Base-by-base conservation (phyloP, 192 early-diverging fungal genomes). In the Haplosporangium gracile region DNA sequence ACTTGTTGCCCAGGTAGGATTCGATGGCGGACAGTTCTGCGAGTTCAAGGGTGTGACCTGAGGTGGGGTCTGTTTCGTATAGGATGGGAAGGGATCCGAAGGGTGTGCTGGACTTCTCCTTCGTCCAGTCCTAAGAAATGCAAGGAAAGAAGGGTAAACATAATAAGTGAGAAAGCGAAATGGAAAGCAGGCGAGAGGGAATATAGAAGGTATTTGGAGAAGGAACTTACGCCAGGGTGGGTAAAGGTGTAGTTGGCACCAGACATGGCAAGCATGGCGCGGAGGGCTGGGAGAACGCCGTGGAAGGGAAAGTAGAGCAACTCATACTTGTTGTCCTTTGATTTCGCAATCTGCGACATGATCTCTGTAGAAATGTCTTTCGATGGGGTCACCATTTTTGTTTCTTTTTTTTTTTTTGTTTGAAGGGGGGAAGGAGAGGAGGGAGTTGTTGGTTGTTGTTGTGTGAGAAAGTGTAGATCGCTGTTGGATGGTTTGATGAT, bases 1-100 rank as follows among this genome's bases (percentile, higher is more conserved):
- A 75, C 75, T 88, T 90, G 47, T 65, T 36, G 15, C 88, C 90
- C 0, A 92, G 76, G 51, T 89, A 91, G n/a, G 79, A 83, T 63
- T 90, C 90, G 40, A 92, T 90, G 4, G 86, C 88, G 1, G 42
- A 34, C 5, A 90, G 82, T 13, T 93, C 90, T 49, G 85, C 74
- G 0, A 93, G 79, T 20, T 84, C 78, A 71, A 90, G 89, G 43
- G 78, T 82, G 26, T 77, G 75, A 8, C 83, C 75, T 1, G 60
- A 32, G 4, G 83, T 73, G 22, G 73, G 24, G 22, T 49, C 60
- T 10, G 72, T 84, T 49, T 90, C 89, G 22, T 89, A 80, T 6
- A 93, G 78, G 13, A 90, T 88, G 4, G 92, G 92, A 20, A 93
- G 77, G 74, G 82, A 65, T 20, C 92, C 90, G 5, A 89, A 72